phyloP scores from a whole-genome alignment of 2,329 filamentous ascomycete species.

The Geosmithia morbida region DNA sequence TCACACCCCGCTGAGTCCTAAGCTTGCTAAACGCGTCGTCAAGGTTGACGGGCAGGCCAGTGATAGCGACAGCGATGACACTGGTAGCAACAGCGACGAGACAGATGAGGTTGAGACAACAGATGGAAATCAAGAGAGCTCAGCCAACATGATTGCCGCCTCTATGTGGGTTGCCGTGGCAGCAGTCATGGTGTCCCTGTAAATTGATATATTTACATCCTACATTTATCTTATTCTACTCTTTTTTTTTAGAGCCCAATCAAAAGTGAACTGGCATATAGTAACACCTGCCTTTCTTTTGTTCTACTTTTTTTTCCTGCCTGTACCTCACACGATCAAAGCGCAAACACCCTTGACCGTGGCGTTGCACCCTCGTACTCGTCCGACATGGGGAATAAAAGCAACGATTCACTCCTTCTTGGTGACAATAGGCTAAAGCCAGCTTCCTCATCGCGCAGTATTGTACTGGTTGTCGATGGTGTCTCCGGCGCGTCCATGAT shows the following conservation, averaged over 20 bases:
- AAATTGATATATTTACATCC: background rate
- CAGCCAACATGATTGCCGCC: constrained; percentile 1
- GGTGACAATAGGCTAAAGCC: background rate
- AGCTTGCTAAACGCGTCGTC: constrained; percentile 27
- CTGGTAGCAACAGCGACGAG: background rate
- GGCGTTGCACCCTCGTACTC: background rate
- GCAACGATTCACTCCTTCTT: background rate
- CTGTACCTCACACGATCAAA: background rate
- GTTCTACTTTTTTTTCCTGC: too few species aligned
- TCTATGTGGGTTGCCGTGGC: constrained; percentile 2
- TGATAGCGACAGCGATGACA: background rate
- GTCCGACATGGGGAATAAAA: background rate
- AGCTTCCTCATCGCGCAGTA: background rate
- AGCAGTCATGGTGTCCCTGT: constrained; percentile 1
- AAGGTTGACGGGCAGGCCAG: constrained; percentile 3
- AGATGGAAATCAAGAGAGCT: background rate
- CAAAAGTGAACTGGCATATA: too few species aligned
- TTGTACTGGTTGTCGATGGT: background rate
- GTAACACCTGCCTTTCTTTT: too few species aligned
- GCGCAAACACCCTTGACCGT: background rate
- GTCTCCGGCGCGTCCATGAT: background rate
- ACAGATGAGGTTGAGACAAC: too few species aligned
- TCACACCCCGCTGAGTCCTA: constrained; percentile 31
- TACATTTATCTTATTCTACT: too few species aligned
- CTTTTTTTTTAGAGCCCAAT: too few species aligned